These are phyloP conservation scores for Cercospora nicotianae DNA, from an alignment of 2,329 filamentous ascomycete species.

Conservation along the genomic window DNA sequence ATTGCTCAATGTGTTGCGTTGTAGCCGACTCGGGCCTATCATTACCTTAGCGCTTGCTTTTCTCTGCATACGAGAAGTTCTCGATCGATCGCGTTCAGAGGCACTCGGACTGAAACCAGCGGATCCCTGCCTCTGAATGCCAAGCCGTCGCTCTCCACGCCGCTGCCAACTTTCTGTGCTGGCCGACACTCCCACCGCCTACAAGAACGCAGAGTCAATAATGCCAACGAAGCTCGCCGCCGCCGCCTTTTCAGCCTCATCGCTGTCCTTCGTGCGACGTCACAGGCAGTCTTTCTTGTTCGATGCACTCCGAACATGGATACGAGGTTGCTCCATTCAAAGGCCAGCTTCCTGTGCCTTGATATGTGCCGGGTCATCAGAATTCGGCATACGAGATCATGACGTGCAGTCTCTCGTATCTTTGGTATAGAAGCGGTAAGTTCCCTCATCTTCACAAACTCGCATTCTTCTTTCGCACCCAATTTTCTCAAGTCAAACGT, in stretches of 20 bases:
- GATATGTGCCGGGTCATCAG: background rate
- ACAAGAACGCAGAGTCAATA: background rate
- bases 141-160: background rate
- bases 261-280: background rate
- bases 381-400: background rate
- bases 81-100: background rate
- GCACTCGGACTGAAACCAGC: background rate
- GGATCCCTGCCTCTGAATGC: background rate
- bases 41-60: background rate
- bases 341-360: conserved; percentile 2
- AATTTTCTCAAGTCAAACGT: background rate
- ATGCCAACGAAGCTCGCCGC: background rate
- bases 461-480: background rate
- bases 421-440: background rate
- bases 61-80: too few species aligned
- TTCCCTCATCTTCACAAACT: background rate
- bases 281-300: background rate
- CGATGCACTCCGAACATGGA: background rate
- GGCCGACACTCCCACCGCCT: conserved; percentile 9
- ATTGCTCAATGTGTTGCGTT: background rate
- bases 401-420: conserved; percentile 1
- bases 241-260: background rate
- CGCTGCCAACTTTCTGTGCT: conserved; percentile 3
- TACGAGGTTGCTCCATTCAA: background rate
- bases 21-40: background rate